These are phyloP conservation scores for Vigna hirtella DNA, from an alignment of 306 rosid species.

Conservation along the genomic window DNA sequence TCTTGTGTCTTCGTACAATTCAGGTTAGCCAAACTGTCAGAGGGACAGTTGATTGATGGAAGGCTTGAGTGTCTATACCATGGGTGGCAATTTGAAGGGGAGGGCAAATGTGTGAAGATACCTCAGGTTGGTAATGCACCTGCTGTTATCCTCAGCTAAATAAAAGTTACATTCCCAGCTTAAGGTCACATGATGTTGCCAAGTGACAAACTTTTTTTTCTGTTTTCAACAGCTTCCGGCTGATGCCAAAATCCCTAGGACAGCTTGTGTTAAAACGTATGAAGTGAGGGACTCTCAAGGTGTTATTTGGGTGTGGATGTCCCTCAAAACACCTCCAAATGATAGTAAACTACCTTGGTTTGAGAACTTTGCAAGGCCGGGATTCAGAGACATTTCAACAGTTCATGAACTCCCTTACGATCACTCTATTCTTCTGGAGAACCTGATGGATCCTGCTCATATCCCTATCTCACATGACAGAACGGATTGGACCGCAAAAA, in stretches of 20 bases:
- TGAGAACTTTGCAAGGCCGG: conserved; percentile 86
- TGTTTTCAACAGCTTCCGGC: conserved; percentile 77
- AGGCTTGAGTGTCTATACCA: conserved; percentile 91
- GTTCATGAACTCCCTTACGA: conserved; percentile 96
- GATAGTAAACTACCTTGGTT: conserved; percentile 79
- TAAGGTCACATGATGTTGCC: conserved; percentile 1
- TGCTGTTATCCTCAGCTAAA: not conserved
- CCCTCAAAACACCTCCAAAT: conserved; percentile 73
- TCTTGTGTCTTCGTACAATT: conserved; percentile 33
- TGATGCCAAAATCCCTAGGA: conserved; percentile 82
- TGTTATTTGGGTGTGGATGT: conserved; percentile 98
- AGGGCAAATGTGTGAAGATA: conserved; percentile 93
- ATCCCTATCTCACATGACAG: conserved; percentile 95
- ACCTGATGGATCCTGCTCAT: conserved; percentile 98
- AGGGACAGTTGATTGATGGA: conserved; percentile 95
- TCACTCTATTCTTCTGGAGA: conserved; percentile 92
- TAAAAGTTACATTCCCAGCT: not conserved
- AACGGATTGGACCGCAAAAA: conserved; percentile 82
- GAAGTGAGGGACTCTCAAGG: conserved; percentile 92
- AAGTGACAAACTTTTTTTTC: not conserved
- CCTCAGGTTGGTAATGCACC: conserved; percentile 75
- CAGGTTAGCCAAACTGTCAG: conserved; percentile 94
- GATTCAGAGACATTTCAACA: conserved; percentile 81
- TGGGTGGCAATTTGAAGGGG: conserved; percentile 98
- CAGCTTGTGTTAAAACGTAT: conserved; percentile 83